Percentiles rank a stretch among this genome's conserved stretches.
These are phyloP conservation scores for Panellus pusillus DNA, from an alignment of 768 basidiomycete species.

Conservation along the genomic window DNA sequence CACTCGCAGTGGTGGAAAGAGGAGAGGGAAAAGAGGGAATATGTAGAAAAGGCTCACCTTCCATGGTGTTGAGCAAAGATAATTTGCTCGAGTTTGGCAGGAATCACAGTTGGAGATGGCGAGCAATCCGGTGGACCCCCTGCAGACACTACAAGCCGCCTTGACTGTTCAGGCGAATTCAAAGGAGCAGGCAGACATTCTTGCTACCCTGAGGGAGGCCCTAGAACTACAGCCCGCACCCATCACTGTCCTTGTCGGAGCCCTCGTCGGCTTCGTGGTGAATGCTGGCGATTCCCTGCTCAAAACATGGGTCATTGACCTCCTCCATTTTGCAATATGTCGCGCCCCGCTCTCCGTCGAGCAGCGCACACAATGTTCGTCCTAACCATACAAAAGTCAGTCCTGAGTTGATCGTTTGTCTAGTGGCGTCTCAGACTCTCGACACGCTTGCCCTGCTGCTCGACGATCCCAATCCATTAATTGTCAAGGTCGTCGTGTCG, in stretches of 20 bases:
- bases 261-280: conserved; percentile 74
- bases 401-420: conserved; percentile 32
- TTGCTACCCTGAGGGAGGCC: conserved; percentile 73
- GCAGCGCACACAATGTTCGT: conserved; percentile 82
- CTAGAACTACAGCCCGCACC: conserved; percentile 82
- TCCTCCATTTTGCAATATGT: conserved; percentile 86
- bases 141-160: conserved; percentile 79
- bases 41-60: conserved; percentile 12
- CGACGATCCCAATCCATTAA: conserved; percentile 60
- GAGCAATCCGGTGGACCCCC: conserved; percentile 73
- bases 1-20: conserved; percentile 46
- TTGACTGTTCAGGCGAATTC: conserved; percentile 80
- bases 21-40: conserved; percentile 17
- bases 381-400: conserved; percentile 31
- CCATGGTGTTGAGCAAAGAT: conserved; percentile 3
- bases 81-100: not conserved
- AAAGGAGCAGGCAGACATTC: conserved; percentile 82
- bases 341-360: conserved; percentile 74
- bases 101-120: conserved; percentile 43
- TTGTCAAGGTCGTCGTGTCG: conserved; percentile 80
- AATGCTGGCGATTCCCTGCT: conserved; percentile 80
- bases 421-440: conserved; percentile 77
- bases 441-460: conserved; percentile 72
- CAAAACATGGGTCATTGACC: conserved; percentile 91
- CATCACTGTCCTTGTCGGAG: conserved; percentile 78